Percentiles rank a stretch among this genome's conserved stretches.
phyloP scores from a whole-genome alignment of 2,329 filamentous ascomycete genomes.

The Pseudocercospora crystallina region DNA sequence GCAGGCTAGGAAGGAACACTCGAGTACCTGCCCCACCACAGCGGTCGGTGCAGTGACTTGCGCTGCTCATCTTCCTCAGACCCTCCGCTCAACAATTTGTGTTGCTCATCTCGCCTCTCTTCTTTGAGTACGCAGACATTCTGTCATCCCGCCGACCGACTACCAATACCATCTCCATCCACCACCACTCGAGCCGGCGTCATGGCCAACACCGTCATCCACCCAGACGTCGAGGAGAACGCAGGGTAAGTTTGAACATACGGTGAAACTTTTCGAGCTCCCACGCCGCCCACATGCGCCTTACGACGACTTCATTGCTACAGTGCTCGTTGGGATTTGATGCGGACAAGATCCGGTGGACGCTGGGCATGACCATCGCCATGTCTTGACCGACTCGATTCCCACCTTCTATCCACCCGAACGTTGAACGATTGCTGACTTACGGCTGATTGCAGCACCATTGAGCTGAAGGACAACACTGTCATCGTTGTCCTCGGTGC shows the following conservation, averaged over 20 bases:
- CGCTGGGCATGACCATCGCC: no score
- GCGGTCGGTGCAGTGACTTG: no score
- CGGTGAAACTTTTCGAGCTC: constrained; percentile 10
- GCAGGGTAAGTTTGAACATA: constrained; percentile 43
- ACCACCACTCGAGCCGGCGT: constrained; percentile 11
- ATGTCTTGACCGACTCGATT: no score
- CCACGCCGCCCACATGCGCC: not conserved
- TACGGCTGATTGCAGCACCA: constrained; percentile 56
- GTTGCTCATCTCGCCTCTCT: constrained; percentile 2
- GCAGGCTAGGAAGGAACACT: no score
- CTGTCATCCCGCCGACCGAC: not conserved
- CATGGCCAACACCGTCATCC: constrained; percentile 52
- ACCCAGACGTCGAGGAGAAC: constrained; percentile 46
- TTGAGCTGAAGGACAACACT: constrained; percentile 99
- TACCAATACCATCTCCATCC: not conserved
- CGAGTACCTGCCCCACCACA: no score
- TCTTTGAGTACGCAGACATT: not conserved
- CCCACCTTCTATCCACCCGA: no score
- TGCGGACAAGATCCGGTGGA: no score
- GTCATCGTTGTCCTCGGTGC: constrained; percentile 94
- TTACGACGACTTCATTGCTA: no score
- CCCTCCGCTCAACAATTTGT: constrained; percentile 9
- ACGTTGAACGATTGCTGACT: constrained; percentile 13
- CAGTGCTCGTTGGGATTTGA: no score
- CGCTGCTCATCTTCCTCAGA: not conserved